phyloP scores from a whole-genome alignment of 2,329 filamentous ascomycete species.

The Verticillium longisporum region DNA sequence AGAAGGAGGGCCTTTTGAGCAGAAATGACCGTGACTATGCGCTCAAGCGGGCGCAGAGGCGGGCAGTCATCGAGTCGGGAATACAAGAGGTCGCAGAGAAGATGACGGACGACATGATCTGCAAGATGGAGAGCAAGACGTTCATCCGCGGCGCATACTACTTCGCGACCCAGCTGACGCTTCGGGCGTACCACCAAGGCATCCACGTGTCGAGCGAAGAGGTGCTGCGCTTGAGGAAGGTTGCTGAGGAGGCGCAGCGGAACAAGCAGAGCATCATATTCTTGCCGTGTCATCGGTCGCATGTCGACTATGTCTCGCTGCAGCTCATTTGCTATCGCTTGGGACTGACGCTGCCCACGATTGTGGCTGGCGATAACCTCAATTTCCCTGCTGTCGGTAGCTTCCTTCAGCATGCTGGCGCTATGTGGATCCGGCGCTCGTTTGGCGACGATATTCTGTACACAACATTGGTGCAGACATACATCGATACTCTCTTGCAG shows the following conservation, averaged over 20 bases:
- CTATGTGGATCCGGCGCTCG: constrained; percentile 90
- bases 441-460: constrained; percentile 93
- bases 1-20: constrained; percentile 62
- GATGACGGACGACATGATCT: constrained; percentile 93
- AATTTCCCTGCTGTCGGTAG: constrained; percentile 87
- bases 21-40: constrained; percentile 47
- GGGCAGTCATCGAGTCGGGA: constrained; percentile 61
- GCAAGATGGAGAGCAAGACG: constrained; percentile 92
- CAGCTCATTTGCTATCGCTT: constrained; percentile 94
- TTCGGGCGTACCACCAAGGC: constrained; percentile 90
- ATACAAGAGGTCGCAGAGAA: constrained; percentile 77
- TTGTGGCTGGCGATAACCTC: constrained; percentile 92
- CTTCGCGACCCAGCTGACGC: constrained; percentile 76
- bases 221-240: constrained; percentile 71
- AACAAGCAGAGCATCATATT: constrained; percentile 97
- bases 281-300: constrained; percentile 86
- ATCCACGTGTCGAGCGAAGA: constrained; percentile 96
- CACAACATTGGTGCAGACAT: constrained; percentile 86
- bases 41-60: constrained; percentile 45
- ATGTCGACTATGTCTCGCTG: constrained; percentile 92
- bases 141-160: constrained; percentile 95
- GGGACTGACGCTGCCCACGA: constrained; percentile 79
- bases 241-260: constrained; percentile 74
- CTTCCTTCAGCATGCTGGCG: constrained; percentile 92
- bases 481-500: constrained; percentile 87